Conservation (phyloP, 805 yeast species). For the Wickerhamiella sorbophila region DNA sequence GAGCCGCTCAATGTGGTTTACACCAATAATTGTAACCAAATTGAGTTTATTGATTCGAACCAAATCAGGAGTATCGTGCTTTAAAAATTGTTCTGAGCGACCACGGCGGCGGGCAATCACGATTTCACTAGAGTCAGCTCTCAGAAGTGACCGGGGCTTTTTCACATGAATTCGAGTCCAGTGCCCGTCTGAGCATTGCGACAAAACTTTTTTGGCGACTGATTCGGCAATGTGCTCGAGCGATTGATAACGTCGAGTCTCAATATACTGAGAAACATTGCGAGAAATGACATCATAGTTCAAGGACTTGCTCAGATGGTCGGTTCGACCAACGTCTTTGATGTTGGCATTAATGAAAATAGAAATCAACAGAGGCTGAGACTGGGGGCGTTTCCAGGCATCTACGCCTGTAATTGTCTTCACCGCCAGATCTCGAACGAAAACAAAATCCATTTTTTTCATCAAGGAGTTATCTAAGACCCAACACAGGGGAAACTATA, state of each 20-base stretch:
- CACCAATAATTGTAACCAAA: slow-evolving; percentile 74
- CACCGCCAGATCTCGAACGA: slow-evolving; percentile 43
- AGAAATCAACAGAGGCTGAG: slow-evolving; percentile 52
- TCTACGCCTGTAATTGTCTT: slow-evolving; percentile 57
- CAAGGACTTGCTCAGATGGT: slow-evolving; percentile 67
- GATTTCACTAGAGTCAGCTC: slow-evolving; percentile 38
- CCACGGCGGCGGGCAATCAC: slow-evolving; percentile 24
- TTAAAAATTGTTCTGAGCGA: slow-evolving; percentile 15
- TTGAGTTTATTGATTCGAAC: slow-evolving; percentile 28
- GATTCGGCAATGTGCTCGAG: slow-evolving; percentile 32
- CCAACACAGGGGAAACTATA: not conserved
- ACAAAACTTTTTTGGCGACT: slow-evolving; percentile 32
- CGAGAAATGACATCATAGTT: slow-evolving; percentile 79
- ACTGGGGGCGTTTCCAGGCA: slow-evolving; percentile 52
- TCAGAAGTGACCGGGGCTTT: slow-evolving; percentile 42
- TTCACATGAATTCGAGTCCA: slow-evolving; percentile 30
- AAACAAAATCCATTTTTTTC: slow-evolving; percentile 27
- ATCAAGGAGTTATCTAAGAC: not conserved
- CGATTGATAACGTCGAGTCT: slow-evolving; percentile 27
- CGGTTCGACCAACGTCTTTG: slow-evolving; percentile 58
- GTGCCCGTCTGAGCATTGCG: slow-evolving; percentile 33
- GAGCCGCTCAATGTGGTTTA: slow-evolving; percentile 77
- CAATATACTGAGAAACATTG: slow-evolving; percentile 41
- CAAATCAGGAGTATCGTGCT: slow-evolving; percentile 11
- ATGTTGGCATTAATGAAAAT: slow-evolving; percentile 53